Evolutionary conservation across 768 basidiomycete genomes (phyloP).

Genomic region (Termitomyces sp.): DNA sequence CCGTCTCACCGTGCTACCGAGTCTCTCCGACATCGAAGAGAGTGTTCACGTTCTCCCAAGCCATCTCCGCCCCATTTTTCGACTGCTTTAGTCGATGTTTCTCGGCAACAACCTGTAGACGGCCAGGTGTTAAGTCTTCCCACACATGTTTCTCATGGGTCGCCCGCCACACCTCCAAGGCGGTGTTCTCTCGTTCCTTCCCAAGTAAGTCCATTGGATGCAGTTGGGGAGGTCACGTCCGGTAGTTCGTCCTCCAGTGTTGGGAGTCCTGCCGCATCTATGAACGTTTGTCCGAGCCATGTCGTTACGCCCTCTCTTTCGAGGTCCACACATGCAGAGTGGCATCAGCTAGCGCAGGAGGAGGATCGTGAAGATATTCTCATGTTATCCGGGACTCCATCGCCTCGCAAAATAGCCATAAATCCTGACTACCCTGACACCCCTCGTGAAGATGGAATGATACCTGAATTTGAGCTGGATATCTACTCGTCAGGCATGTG

Average conservation of each 20-base stretch:
- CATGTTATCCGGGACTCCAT: slow-evolving; percentile 29
- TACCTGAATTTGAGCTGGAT: slow-evolving; percentile 26
- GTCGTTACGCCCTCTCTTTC: slow-evolving; percentile 29
- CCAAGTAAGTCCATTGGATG: not conserved
- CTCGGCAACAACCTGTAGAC: slow-evolving; percentile 15
- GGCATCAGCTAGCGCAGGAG: slow-evolving; percentile 21
- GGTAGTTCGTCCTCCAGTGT: not conserved
- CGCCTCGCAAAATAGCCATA: slow-evolving; percentile 25
- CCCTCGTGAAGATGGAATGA: slow-evolving; percentile 19
- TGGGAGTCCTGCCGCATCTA: not conserved
- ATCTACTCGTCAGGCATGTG: slow-evolving; percentile 13
- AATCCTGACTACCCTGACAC: slow-evolving; percentile 1
- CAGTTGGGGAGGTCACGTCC: not conserved
- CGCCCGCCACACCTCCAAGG: slow-evolving; percentile 30
- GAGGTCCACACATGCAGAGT: slow-evolving; percentile 29
- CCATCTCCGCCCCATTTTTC: slow-evolving; percentile 29
- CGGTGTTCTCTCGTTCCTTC: slow-evolving; percentile 19
- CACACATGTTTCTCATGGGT: slow-evolving; percentile 24
- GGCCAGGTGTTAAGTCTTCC: slow-evolving; percentile 24
- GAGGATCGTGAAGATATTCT: slow-evolving; percentile 22
- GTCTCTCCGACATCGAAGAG: slow-evolving; percentile 37
- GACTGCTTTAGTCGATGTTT: not conserved
- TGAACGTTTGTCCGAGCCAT: slow-evolving; percentile 2
- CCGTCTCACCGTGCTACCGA: slow-evolving; percentile 57
- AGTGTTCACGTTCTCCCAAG: slow-evolving; percentile 24